Evolutionary conservation across 2,329 filamentous ascomycete species (phyloP).

Genomic region (Massarina eburnea): DNA sequence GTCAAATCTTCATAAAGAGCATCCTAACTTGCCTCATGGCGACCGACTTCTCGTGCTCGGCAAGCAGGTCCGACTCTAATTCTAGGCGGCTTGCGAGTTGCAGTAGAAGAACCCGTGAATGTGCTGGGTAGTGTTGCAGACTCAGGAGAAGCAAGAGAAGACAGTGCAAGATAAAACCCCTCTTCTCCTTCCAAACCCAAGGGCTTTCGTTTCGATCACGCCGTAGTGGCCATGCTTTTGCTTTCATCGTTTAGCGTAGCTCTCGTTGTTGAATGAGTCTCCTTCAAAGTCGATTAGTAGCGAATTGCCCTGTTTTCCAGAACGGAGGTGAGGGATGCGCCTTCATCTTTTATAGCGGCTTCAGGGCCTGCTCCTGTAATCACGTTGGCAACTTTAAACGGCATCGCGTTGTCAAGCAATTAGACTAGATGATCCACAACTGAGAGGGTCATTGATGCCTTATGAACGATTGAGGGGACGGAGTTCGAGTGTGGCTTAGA

Average conservation of each 20-base stretch:
- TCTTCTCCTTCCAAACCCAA: constrained; percentile 48
- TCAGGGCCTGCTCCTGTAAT: constrained; percentile 21
- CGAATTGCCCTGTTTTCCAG: constrained; percentile 35
- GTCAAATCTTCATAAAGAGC: background rate
- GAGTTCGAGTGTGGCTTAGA: too few species aligned
- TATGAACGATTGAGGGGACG: too few species aligned
- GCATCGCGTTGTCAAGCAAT: constrained; percentile 10
- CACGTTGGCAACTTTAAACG: constrained; percentile 26
- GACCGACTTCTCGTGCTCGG: constrained; percentile 72
- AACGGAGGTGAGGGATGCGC: constrained; percentile 37
- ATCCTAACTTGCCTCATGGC: background rate
- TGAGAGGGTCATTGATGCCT: too few species aligned
- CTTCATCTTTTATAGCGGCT: constrained; percentile 24
- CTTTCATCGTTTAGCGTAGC: constrained; percentile 3
- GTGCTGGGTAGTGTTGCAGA: constrained; percentile 72
- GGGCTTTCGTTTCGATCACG: constrained; percentile 40
- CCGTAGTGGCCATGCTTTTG: constrained; percentile 27
- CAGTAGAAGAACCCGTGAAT: constrained; percentile 71
- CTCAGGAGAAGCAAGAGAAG: constrained; percentile 72
- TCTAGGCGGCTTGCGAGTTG: constrained; percentile 69
- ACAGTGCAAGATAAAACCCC: constrained; percentile 69
- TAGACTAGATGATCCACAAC: background rate
- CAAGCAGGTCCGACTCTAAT: constrained; percentile 63
- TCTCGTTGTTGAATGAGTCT: constrained; percentile 22
- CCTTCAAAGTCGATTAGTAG: constrained; percentile 30